Conservation (phyloP, 345 rosid species). For the Odontarrhena argentea region DNA sequence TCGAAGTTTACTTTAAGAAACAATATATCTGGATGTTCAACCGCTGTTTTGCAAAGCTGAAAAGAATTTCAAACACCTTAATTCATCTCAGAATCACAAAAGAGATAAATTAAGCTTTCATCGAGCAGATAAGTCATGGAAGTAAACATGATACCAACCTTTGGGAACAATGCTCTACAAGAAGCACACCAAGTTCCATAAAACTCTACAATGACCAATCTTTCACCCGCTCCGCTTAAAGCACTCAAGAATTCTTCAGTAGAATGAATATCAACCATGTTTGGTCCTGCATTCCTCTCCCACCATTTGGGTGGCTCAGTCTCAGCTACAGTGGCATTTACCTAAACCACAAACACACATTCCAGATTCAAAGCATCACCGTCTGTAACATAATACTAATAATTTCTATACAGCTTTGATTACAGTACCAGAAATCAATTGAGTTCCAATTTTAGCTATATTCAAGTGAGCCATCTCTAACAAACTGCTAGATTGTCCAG, state of each 20-base stretch:
- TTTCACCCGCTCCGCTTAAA: constrained; percentile 74
- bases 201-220: constrained; percentile 88
- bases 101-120: background rate
- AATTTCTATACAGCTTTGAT: background rate
- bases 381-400: constrained; percentile 15
- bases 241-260: constrained; percentile 78
- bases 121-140: background rate
- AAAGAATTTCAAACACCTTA: background rate
- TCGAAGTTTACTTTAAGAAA: constrained; percentile 89
- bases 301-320: constrained; percentile 92
- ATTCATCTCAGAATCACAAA: background rate
- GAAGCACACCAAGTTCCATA: constrained; percentile 99
- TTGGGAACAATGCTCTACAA: constrained; percentile 84
- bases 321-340: constrained; percentile 48
- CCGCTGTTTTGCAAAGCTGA: constrained; percentile 85
- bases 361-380: constrained; percentile 4
- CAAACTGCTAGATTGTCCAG: background rate
- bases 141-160: constrained; percentile 44
- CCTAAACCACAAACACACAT: constrained; percentile 36
- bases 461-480: background rate
- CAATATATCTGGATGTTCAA: constrained; percentile 71
- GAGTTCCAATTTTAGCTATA: background rate
- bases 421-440: background rate
- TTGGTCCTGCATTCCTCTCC: constrained; percentile 81
- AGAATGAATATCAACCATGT: constrained; percentile 89